Evolutionary conservation across 139 green algal species (phyloP).

Genomic region (Chlorella sp.): DNA sequence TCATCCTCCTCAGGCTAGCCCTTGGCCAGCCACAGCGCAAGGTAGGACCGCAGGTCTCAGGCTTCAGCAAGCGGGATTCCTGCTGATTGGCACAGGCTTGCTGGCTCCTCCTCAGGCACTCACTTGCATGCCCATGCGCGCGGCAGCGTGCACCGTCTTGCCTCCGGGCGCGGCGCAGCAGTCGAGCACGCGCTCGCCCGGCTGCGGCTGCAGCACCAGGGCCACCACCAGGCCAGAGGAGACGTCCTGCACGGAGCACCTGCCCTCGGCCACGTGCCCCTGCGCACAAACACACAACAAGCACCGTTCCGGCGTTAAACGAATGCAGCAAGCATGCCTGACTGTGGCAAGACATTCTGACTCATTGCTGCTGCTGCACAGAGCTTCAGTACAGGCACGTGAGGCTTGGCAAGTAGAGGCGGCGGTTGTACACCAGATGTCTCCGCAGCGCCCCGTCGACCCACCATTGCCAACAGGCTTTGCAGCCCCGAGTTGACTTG

Average conservation of each 20-base stretch:
- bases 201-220: slow-evolving; percentile 62
- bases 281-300: not conserved
- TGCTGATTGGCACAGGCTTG: no score
- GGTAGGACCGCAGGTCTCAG: no score
- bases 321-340: no score
- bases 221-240: slow-evolving; percentile 75
- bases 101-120: not conserved
- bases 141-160: slow-evolving; percentile 78
- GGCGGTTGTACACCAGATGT: no score
- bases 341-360: no score
- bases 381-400: no score
- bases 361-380: not conserved
- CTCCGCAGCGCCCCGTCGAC: no score
- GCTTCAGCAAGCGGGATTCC: no score
- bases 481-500: slow-evolving; percentile 55
- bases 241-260: slow-evolving; percentile 71
- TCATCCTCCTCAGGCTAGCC: not conserved
- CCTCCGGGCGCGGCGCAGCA: slow-evolving; percentile 83
- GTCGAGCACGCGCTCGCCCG: slow-evolving; percentile 78
- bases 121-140: slow-evolving; percentile 53
- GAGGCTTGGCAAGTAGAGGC: no score
- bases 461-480: slow-evolving; percentile 32
- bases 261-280: slow-evolving; percentile 33
- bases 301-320: no score
- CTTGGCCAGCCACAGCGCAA: no score